Percentiles rank a stretch among this genome's conserved stretches.
Evolutionary conservation across 495 filamentous ascomycete species (phyloP).

Genomic region (Aspergillus ellipticus): DNA sequence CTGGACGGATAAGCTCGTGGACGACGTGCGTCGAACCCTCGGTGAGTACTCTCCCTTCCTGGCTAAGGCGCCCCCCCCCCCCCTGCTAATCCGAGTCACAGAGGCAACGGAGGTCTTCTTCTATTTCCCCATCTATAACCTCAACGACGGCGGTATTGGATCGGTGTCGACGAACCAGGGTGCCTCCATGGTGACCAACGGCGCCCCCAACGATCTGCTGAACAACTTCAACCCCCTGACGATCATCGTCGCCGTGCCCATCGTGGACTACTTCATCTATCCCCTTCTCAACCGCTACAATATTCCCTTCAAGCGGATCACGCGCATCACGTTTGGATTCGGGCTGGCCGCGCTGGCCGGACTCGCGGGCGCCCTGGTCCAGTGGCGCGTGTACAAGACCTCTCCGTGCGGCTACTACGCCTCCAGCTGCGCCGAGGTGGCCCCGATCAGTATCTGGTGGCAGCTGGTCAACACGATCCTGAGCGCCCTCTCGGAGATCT

Average conservation of each 20-base stretch:
- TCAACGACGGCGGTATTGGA: constrained; percentile 50
- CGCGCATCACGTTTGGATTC: constrained; percentile 65
- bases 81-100: background rate
- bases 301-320: constrained; percentile 60
- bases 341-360: constrained; percentile 52
- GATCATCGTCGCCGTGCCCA: constrained; percentile 61
- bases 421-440: constrained; percentile 41
- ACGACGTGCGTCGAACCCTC: constrained; percentile 44
- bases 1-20: constrained; percentile 49
- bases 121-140: constrained; percentile 49
- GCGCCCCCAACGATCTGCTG: constrained; percentile 68
- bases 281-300: constrained; percentile 51
- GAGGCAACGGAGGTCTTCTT: constrained; percentile 52
- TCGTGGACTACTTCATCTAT: constrained; percentile 62
- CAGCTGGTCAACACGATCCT: constrained; percentile 49
- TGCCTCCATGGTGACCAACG: constrained; percentile 61
- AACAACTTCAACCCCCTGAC: constrained; percentile 66
- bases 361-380: constrained; percentile 58
- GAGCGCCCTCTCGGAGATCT: constrained; percentile 65
- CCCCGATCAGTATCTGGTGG: constrained; percentile 52
- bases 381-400: constrained; percentile 58
- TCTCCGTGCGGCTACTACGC: constrained; percentile 50
- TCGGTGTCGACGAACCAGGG: constrained; percentile 47
- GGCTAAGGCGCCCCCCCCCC: background rate
- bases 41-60: constrained; percentile 8